A percentile compares a stretch with the other conserved stretches of the same genome.
Evolutionary conservation across 148 eudicot genomes (phyloP).

Genomic region (Amaranthus hypochondriacus): DNA sequence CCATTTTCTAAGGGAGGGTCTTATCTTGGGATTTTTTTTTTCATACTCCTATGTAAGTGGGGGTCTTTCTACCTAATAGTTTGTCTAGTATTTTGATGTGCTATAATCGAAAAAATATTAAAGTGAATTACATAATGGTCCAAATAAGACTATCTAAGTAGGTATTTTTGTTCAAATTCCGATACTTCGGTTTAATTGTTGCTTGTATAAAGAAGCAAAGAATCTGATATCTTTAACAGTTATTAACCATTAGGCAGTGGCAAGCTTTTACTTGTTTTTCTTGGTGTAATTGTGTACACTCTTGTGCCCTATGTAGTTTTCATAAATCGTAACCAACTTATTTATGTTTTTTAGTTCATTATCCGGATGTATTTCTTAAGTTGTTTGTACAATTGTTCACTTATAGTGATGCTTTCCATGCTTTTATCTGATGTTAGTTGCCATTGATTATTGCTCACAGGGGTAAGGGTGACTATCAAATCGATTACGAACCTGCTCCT

Average conservation of each 20-base stretch:
- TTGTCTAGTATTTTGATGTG: background rate
- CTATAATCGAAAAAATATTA: background rate
- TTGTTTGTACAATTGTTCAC: too few relatives aligned
- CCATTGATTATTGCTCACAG: slow-evolving; percentile 34
- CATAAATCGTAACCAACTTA: background rate
- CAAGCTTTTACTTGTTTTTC: background rate
- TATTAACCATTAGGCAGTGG: background rate
- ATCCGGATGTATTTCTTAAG: too few relatives aligned
- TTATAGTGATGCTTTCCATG: too few relatives aligned
- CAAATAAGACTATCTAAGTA: background rate
- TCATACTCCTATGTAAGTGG: background rate
- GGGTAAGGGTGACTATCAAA: slow-evolving; percentile 81
- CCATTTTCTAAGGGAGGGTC: background rate
- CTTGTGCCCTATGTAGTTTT: background rate
- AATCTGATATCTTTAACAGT: background rate
- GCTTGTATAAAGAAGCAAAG: background rate
- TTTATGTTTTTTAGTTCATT: too few relatives aligned
- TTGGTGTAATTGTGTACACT: background rate
- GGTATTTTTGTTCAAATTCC: background rate
- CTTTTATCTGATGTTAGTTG: background rate
- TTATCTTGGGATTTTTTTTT: background rate
- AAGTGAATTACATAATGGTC: background rate
- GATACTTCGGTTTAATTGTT: background rate
- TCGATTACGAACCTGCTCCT: slow-evolving; percentile 85
- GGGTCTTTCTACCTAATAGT: background rate